Evolutionary conservation across 805 yeast species (phyloP).

Genomic region (Saccharomycopsis fermentans): DNA sequence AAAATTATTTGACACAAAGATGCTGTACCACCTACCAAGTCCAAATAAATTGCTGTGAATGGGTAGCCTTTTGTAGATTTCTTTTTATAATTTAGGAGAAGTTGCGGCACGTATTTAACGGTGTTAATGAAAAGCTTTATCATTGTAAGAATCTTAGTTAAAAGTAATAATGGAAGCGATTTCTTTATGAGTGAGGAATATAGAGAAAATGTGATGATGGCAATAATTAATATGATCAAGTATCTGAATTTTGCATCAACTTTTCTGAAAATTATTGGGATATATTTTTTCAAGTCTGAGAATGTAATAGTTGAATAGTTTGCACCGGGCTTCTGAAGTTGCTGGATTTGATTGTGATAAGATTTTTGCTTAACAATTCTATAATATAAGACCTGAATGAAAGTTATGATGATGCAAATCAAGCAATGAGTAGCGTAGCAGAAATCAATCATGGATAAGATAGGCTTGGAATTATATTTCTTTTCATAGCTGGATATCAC

Average conservation of each 20-base stretch:
- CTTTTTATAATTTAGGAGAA: constrained; percentile 15
- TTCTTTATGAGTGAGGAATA: constrained; percentile 14
- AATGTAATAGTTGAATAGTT: background rate
- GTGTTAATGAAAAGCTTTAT: constrained; percentile 16
- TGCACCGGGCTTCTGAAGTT: background rate
- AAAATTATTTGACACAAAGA: constrained; percentile 13
- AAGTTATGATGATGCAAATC: constrained; percentile 8
- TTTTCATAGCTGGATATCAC: constrained; percentile 14
- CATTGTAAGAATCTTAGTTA: constrained; percentile 16
- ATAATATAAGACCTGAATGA: constrained; percentile 16
- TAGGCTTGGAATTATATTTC: constrained; percentile 15
- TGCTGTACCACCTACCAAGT: constrained; percentile 13
- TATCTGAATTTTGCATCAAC: constrained; percentile 8
- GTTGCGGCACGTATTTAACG: constrained; percentile 17
- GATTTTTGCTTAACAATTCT: constrained; percentile 12
- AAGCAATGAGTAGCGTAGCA: constrained; percentile 16
- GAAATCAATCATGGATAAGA: constrained; percentile 17
- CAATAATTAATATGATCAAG: constrained; percentile 1
- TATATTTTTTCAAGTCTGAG: constrained; percentile 1
- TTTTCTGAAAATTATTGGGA: constrained; percentile 2
- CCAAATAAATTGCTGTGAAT: constrained; percentile 12
- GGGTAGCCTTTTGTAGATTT: constrained; percentile 18
- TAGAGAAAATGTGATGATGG: constrained; percentile 1
- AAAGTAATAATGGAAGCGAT: constrained; percentile 5
- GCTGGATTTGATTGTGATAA: background rate